Evolutionary conservation across 495 filamentous ascomycete genomes (phyloP).

Genomic region (Symbiotaphrina buchneri): DNA sequence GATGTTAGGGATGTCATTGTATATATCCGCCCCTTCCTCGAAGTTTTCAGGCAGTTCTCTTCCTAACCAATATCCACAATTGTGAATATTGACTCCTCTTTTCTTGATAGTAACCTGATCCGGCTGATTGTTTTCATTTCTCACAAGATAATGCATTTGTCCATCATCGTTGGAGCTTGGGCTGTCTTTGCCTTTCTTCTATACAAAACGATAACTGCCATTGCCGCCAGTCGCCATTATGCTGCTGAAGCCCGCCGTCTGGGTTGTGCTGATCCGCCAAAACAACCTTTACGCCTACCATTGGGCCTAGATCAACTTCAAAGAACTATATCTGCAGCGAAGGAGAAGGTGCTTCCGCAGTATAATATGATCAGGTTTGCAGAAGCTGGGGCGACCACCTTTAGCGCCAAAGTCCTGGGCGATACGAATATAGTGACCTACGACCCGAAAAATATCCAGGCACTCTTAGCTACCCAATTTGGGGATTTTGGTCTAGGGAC

Average conservation of each 20-base stretch:
- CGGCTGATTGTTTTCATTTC: no score
- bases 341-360: background rate
- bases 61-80: no score
- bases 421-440: slow-evolving; percentile 20
- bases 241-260: background rate
- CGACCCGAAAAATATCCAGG: slow-evolving; percentile 75
- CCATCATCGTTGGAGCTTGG: no score
- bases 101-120: no score
- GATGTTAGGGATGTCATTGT: no score
- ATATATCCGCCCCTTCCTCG: no score
- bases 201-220: background rate
- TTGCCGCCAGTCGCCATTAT: background rate
- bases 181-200: background rate
- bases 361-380: background rate
- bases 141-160: no score
- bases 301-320: slow-evolving; percentile 2
- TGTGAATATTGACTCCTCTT: no score
- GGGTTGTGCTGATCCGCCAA: slow-evolving; percentile 1
- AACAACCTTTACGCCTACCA: slow-evolving; percentile 1
- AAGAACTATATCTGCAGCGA: background rate
- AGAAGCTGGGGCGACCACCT: background rate
- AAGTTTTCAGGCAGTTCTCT: no score
- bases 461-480: slow-evolving; percentile 64
- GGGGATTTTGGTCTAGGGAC: slow-evolving; percentile 34
- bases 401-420: background rate